phyloP scores from a whole-genome alignment of 768 basidiomycete species.

The Rhodocollybia butyracea region DNA sequence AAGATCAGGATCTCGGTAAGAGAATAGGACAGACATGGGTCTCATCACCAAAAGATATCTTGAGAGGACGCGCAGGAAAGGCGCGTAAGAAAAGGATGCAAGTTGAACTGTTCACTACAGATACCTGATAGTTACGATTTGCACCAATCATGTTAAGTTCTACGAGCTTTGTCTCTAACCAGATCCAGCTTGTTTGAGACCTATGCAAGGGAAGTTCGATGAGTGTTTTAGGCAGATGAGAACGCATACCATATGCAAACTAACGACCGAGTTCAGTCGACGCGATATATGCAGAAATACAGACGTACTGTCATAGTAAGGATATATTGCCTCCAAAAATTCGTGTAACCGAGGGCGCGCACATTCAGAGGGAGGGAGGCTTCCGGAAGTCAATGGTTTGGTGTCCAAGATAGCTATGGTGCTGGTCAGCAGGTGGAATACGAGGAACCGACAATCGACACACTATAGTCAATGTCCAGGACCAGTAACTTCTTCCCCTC shows the following conservation, averaged over 20 bases:
- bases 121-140: constrained; percentile 67
- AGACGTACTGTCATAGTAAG: constrained; percentile 70
- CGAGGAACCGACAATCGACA: background rate
- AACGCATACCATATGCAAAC: constrained; percentile 74
- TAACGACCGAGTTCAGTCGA: constrained; percentile 14
- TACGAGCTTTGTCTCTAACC: constrained; percentile 84
- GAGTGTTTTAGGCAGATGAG: background rate
- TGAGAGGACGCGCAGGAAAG: background rate
- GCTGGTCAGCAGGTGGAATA: constrained; percentile 8
- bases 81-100: background rate
- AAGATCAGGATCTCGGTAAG: constrained; percentile 1
- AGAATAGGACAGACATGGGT: background rate
- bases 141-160: constrained; percentile 84
- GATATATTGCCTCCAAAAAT: constrained; percentile 77
- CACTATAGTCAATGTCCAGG: constrained; percentile 84
- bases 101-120: background rate
- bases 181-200: constrained; percentile 87
- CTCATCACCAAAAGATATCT: constrained; percentile 8
- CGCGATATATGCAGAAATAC: background rate
- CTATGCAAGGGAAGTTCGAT: constrained; percentile 27
- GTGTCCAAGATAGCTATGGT: constrained; percentile 75
- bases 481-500: constrained; percentile 80
- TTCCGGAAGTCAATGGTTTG: constrained; percentile 78
- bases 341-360: constrained; percentile 81
- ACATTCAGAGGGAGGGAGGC: constrained; percentile 77